Evolutionary conservation across 192 early-diverging fungal species (phyloP).

Genomic region (Coemansia sp.): DNA sequence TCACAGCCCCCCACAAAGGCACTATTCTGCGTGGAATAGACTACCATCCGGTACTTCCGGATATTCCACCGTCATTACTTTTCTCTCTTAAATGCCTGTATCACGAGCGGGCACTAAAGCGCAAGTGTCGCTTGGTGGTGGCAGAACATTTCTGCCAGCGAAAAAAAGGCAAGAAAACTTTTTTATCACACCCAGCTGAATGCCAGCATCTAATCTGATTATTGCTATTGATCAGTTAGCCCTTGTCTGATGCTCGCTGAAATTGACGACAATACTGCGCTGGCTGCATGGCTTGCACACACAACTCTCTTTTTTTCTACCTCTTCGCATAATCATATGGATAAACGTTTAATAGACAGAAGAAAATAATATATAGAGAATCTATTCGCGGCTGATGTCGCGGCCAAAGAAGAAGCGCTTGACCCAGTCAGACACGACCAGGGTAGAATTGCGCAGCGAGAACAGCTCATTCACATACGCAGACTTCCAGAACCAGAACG

Average conservation of each 20-base stretch:
- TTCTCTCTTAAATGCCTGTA: background rate
- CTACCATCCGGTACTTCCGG: background rate
- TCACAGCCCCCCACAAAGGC: background rate
- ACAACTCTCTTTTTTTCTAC: background rate
- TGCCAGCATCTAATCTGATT: background rate
- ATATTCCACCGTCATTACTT: background rate
- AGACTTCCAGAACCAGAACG: conserved; percentile 79
- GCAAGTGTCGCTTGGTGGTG: background rate
- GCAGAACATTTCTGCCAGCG: background rate
- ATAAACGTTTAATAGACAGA: background rate
- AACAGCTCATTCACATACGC: conserved; percentile 81
- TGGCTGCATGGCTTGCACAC: background rate
- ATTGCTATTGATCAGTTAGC: background rate
- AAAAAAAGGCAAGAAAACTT: background rate
- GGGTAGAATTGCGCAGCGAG: conserved; percentile 77
- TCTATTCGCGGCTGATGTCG: conserved; percentile 89
- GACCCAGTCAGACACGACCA: conserved; percentile 90
- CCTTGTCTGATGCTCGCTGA: background rate
- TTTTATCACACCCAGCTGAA: background rate
- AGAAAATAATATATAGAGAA: background rate
- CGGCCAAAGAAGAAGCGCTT: conserved; percentile 91
- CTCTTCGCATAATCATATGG: background rate
- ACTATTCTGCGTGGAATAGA: background rate
- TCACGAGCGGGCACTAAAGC: background rate
- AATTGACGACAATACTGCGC: background rate